Percentiles rank a stretch among this genome's conserved stretches.
Evolutionary conservation across 1,139 yeast species (phyloP).

Genomic region (Hansenula lynferdii): DNA sequence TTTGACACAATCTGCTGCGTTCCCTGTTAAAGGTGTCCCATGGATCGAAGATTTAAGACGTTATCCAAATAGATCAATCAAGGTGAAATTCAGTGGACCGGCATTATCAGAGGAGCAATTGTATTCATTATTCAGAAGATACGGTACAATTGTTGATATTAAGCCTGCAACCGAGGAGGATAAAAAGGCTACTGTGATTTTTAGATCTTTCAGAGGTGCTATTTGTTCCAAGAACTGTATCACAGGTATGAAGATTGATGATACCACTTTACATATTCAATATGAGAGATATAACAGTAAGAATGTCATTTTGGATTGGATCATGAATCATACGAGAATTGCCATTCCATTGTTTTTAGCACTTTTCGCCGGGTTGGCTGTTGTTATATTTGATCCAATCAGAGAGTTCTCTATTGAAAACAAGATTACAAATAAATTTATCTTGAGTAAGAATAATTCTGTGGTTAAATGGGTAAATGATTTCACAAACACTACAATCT

Average conservation of each 20-base stretch:
- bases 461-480: slow-evolving; percentile 27
- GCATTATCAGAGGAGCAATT: slow-evolving; percentile 77
- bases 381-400: slow-evolving; percentile 86
- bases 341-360: slow-evolving; percentile 58
- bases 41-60: slow-evolving; percentile 94
- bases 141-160: slow-evolving; percentile 79
- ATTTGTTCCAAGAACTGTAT: slow-evolving; percentile 89
- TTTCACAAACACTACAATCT: slow-evolving; percentile 33
- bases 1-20: slow-evolving; percentile 43
- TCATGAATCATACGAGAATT: slow-evolving; percentile 77
- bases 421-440: slow-evolving; percentile 56
- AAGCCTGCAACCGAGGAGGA: slow-evolving; percentile 44
- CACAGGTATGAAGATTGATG: slow-evolving; percentile 63
- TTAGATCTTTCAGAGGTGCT: slow-evolving; percentile 58
- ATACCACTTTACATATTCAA: slow-evolving; percentile 67
- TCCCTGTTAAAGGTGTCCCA: slow-evolving; percentile 84
- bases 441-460: slow-evolving; percentile 31
- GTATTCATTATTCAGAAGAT: slow-evolving; percentile 77
- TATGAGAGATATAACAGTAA: slow-evolving; percentile 54
- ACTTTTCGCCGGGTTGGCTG: slow-evolving; percentile 70
- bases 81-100: slow-evolving; percentile 72
- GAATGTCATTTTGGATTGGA: slow-evolving; percentile 48
- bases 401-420: slow-evolving; percentile 75
- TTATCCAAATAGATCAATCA: slow-evolving; percentile 58
- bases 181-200: slow-evolving; percentile 36